A percentile compares a stretch with the other conserved stretches of the same genome.
Conservation (phyloP, 768 basidiomycete species). For the Termitomyces bulborhizus region DNA sequence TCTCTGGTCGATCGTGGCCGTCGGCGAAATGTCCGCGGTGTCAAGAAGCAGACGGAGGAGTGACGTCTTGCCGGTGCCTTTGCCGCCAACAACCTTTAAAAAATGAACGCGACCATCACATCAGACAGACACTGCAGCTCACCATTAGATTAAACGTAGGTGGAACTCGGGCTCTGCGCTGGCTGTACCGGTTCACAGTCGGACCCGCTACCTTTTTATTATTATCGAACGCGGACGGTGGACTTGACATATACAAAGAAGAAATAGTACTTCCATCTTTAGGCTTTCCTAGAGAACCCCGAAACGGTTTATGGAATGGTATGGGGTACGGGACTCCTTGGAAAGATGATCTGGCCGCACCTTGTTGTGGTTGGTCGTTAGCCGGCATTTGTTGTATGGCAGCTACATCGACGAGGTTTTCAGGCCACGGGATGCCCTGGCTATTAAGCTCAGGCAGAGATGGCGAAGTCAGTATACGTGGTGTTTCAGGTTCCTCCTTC, state of each 20-base stretch:
- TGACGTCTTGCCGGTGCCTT: slow-evolving; percentile 83
- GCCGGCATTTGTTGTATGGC: slow-evolving; percentile 48
- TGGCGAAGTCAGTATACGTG: slow-evolving; percentile 63
- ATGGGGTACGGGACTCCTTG: slow-evolving; percentile 50
- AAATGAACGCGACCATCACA: not conserved
- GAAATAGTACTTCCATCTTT: slow-evolving; percentile 52
- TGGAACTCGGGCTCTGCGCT: slow-evolving; percentile 57
- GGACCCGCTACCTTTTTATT: slow-evolving; percentile 39
- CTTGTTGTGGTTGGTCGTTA: slow-evolving; percentile 40
- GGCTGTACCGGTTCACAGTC: slow-evolving; percentile 44
- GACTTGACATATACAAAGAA: slow-evolving; percentile 58
- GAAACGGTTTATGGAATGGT: slow-evolving; percentile 83
- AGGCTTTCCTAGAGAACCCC: slow-evolving; percentile 42
- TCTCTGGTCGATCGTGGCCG: slow-evolving; percentile 70
- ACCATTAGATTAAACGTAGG: slow-evolving; percentile 90
- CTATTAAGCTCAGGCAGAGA: slow-evolving; percentile 74
- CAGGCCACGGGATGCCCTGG: slow-evolving; percentile 81
- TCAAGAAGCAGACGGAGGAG: slow-evolving; percentile 74
- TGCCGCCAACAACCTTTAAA: slow-evolving; percentile 69
- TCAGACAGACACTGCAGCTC: slow-evolving; percentile 11
- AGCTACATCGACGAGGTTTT: slow-evolving; percentile 69
- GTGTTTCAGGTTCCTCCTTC: slow-evolving; percentile 38
- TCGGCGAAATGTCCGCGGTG: slow-evolving; percentile 77
- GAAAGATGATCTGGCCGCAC: slow-evolving; percentile 68
- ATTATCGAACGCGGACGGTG: slow-evolving; percentile 59